These are phyloP conservation scores for Penicillium riverlandense DNA, from an alignment of 495 filamentous ascomycete genomes.

Conservation along the genomic window DNA sequence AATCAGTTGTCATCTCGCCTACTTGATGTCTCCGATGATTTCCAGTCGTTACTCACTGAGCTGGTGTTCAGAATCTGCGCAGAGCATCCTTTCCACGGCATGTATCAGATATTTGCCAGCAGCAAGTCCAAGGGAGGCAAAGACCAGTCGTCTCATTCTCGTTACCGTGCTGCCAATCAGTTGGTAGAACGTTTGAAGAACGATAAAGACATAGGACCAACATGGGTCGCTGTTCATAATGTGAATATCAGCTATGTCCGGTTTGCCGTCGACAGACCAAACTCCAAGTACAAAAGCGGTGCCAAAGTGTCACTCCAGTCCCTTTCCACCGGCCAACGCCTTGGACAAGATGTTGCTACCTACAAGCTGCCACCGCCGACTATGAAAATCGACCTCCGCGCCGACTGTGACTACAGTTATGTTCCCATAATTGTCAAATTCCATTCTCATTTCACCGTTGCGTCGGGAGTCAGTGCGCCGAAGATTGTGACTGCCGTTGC, in stretches of 20 bases:
- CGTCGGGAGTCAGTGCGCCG: constrained; percentile 82
- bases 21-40: constrained; percentile 56
- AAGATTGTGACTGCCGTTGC: constrained; percentile 81
- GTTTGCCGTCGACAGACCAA: constrained; percentile 58
- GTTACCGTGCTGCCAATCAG: constrained; percentile 61
- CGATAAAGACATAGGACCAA: constrained; percentile 33
- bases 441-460: constrained; percentile 66
- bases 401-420: constrained; percentile 65
- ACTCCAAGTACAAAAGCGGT: constrained; percentile 60
- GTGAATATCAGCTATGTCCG: constrained; percentile 67
- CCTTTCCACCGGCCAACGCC: constrained; percentile 42
- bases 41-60: constrained; percentile 65
- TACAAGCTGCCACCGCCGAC: constrained; percentile 79
- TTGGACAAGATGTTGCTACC: constrained; percentile 49
- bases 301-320: constrained; percentile 56
- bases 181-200: constrained; percentile 54
- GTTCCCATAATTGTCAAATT: constrained; percentile 66
- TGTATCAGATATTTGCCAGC: constrained; percentile 89
- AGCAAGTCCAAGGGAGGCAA: constrained; percentile 57
- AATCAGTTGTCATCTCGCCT: constrained; percentile 92
- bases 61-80: constrained; percentile 74
- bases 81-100: constrained; percentile 92
- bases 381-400: constrained; percentile 70
- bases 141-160: constrained; percentile 65
- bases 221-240: constrained; percentile 61